Evolutionary conservation across 306 rosid species (phyloP).

Genomic region (Quercus cerris): DNA sequence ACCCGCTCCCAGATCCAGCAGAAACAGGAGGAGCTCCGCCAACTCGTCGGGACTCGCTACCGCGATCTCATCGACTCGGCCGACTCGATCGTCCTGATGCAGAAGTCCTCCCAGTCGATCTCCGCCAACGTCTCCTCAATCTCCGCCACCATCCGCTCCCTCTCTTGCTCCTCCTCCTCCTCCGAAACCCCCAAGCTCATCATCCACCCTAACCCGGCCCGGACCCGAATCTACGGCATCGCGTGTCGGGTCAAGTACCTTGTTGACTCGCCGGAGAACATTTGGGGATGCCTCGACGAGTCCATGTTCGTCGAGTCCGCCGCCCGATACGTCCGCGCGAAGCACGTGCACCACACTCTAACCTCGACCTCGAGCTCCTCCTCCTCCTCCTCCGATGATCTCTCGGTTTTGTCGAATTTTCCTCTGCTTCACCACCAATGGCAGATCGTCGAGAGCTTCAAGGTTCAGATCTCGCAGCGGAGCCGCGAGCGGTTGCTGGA

Average conservation of each 20-base stretch:
- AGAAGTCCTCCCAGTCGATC: slow-evolving; percentile 57
- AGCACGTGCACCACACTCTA: slow-evolving; percentile 56
- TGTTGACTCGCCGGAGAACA: slow-evolving; percentile 88
- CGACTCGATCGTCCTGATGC: slow-evolving; percentile 87
- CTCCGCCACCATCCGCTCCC: slow-evolving; percentile 55
- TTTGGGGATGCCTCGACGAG: slow-evolving; percentile 97
- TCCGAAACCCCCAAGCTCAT: slow-evolving; percentile 12
- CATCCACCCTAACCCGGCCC: slow-evolving; percentile 28
- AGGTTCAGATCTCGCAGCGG: slow-evolving; percentile 90
- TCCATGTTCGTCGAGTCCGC: slow-evolving; percentile 94
- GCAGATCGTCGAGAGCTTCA: slow-evolving; percentile 97
- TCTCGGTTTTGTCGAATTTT: slow-evolving; percentile 59
- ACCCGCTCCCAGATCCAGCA: slow-evolving; percentile 83
- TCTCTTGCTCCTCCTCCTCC: slow-evolving; percentile 43
- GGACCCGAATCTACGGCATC: slow-evolving; percentile 57
- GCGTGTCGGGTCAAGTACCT: slow-evolving; percentile 95
- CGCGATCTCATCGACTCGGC: slow-evolving; percentile 98
- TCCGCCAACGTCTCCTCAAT: slow-evolving; percentile 67
- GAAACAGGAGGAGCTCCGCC: slow-evolving; percentile 98
- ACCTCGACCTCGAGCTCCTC: neutral
- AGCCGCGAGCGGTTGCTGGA: slow-evolving; percentile 77
- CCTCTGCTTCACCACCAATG: slow-evolving; percentile 94
- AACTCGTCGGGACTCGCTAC: slow-evolving; percentile 88
- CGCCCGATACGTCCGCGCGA: slow-evolving; percentile 73
- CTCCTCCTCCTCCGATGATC: slow-evolving; percentile 7